phyloP scores from a whole-genome alignment of 805 yeast genomes.

The Spencermartinsiella europaea region DNA sequence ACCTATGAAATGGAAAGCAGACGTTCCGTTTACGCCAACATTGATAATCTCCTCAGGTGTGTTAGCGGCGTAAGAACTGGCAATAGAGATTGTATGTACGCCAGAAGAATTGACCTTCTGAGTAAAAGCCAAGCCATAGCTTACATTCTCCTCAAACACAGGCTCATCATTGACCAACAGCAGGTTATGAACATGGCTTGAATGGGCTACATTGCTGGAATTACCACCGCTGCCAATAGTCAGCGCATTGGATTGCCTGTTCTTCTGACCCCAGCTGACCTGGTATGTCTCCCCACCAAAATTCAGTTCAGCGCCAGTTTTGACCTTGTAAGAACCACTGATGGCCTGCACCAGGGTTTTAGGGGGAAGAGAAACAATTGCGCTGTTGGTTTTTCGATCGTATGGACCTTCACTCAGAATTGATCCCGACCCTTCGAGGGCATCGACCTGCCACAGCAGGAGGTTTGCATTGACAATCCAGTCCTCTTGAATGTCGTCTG shows the following conservation, averaged over 20 bases:
- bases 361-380: not conserved
- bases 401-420: not conserved
- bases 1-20: slow-evolving; percentile 1
- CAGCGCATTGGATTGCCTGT: not conserved
- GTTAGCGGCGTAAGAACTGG: not conserved
- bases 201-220: slow-evolving; percentile 1
- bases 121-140: slow-evolving; percentile 1
- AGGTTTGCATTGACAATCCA: slow-evolving; percentile 33
- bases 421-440: slow-evolving; percentile 24
- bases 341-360: not conserved
- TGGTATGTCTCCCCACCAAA: not conserved
- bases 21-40: slow-evolving; percentile 3
- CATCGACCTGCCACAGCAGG: slow-evolving; percentile 27
- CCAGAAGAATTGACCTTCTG: not conserved
- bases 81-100: not conserved
- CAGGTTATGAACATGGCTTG: not conserved
- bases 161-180: slow-evolving; percentile 1
- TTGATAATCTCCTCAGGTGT: not conserved
- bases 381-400: not conserved
- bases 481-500: slow-evolving; percentile 18
- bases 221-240: not conserved
- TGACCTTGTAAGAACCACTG: not conserved
- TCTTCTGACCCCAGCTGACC: not conserved
- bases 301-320: not conserved
- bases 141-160: not conserved